These are phyloP conservation scores for Glonium stellatum DNA, from an alignment of 495 filamentous ascomycete species.

Conservation along the genomic window DNA sequence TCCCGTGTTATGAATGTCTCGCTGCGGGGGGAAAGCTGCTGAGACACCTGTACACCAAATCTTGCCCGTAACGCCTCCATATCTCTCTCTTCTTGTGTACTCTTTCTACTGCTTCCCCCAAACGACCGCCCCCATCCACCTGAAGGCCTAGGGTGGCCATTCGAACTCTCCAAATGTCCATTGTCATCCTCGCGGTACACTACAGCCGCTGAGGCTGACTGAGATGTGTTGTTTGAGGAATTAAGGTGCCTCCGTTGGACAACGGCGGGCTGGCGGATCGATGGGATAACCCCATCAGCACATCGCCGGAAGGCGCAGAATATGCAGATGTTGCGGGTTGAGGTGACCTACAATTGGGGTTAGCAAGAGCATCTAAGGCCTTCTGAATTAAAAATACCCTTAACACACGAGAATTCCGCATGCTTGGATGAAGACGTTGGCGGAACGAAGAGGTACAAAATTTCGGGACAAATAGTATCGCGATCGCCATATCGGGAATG, in stretches of 20 bases:
- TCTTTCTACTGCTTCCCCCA: not conserved
- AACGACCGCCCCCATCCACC: not conserved
- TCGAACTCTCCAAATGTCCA: not conserved
- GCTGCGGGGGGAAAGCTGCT: not conserved
- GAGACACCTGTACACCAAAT: not conserved
- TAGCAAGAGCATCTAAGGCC: not conserved
- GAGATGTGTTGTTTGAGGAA: conserved; percentile 22
- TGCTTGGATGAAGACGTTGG: not conserved
- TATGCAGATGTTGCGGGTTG: conserved; percentile 33
- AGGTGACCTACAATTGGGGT: conserved; percentile 19
- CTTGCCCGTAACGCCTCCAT: not conserved
- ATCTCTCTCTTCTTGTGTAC: not conserved
- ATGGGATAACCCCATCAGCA: conserved; percentile 2
- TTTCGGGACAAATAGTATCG: not conserved
- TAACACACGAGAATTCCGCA: not conserved
- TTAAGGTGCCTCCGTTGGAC: conserved; percentile 24
- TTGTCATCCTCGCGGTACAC: not conserved
- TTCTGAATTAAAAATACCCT: not conserved
- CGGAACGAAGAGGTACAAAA: not conserved
- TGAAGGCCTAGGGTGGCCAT: not conserved
- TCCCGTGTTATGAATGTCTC: not conserved
- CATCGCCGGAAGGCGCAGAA: conserved; percentile 29
- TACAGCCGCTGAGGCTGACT: conserved; percentile 19
- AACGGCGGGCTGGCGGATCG: not conserved
- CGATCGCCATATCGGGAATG: not conserved